Evolutionary conservation across 139 green algal genomes (phyloP), one percentile per base, ranked within the genome.

Genomic region (Raphidocelis subcapitata): DNA sequence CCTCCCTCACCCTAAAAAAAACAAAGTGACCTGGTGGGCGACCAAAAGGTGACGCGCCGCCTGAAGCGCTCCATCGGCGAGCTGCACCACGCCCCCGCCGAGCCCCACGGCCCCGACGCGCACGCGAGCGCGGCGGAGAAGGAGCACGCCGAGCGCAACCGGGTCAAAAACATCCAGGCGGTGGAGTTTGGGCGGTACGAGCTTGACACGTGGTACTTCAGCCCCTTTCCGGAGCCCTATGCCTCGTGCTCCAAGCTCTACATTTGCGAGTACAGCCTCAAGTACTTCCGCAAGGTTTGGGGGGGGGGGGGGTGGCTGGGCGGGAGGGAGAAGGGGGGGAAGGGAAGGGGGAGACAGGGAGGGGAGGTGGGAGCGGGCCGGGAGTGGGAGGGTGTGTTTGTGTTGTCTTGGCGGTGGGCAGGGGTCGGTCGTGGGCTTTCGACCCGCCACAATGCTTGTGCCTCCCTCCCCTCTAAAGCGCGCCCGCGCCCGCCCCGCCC

Each of bases 141-240:
- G 74, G 89, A 98, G 81, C 94, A 98, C 79, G 90, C 96, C 76
- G 91, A 97, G 81, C 94, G 92, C 74, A n/a, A n/a, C n/a, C n/a
- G n/a, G n/a, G 88, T 97, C 21, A 98, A 98, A 80, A 99, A 98
- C 82, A 92, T 99, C 60, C 87, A 95, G 49, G 72, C 47, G 28
- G 96, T 99, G 47, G 95, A 98, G 90, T 85, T 99, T 71, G 95
- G 95, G 21, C 85, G 82, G 44, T 91, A 94, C 65, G 80, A 94
- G 82, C 96, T 98, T 86, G 95, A 98, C 71, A 99, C 95, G 20
- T 99, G 95, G 95, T 99, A 99, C 90, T 99, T 98, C 81, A 96
- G 87, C 16, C 95, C 95, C 20, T 92, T 98, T 69, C 95, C 95
- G 18, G n/a, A n/a, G 23, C 54, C 20, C 51, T 21, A 36, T 66